Conservation (phyloP, 352 stramenopile species). For the Phytophthora ramorum region DNA sequence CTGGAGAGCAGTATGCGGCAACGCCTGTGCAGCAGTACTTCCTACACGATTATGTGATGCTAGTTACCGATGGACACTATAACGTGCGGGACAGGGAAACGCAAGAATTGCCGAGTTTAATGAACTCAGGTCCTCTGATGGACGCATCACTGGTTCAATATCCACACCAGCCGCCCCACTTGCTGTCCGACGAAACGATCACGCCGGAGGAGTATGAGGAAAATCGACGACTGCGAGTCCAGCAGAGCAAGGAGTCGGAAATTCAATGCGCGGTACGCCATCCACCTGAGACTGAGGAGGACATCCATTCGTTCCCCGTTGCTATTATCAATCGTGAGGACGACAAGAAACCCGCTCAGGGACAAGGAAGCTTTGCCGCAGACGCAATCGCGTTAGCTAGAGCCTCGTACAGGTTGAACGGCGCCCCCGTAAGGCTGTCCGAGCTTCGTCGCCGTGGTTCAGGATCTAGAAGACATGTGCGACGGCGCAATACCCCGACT, state of each 20-base stretch:
- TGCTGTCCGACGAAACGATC: constrained; percentile 43
- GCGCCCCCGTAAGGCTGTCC: constrained; percentile 72
- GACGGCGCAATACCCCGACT: constrained; percentile 46
- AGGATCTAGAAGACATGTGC: constrained; percentile 31
- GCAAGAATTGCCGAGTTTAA: constrained; percentile 85
- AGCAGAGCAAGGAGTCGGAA: constrained; percentile 77
- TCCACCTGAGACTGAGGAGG: constrained; percentile 46
- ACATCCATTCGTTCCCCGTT: constrained; percentile 59
- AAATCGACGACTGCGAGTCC: constrained; percentile 65
- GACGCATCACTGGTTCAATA: constrained; percentile 83
- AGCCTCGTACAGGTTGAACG: constrained; percentile 75
- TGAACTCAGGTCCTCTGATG: constrained; percentile 77
- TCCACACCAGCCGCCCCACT: constrained; percentile 74
- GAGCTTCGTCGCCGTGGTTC: constrained; percentile 58
- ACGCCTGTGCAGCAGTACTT: constrained; percentile 91
- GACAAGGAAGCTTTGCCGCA: constrained; percentile 14
- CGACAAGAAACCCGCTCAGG: constrained; percentile 6
- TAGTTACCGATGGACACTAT: constrained; percentile 88
- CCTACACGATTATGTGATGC: constrained; percentile 88
- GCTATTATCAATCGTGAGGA: constrained; percentile 40
- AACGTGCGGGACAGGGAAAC: constrained; percentile 91
- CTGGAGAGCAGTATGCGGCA: constrained; percentile 61
- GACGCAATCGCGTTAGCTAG: constrained; percentile 39
- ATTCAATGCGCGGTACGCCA: constrained; percentile 67
- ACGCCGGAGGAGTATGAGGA: constrained; percentile 61